Evolutionary conservation across 441 rosid genomes (phyloP), one percentile per base, ranked within the genome.

Genomic region (Brassica balearica): DNA sequence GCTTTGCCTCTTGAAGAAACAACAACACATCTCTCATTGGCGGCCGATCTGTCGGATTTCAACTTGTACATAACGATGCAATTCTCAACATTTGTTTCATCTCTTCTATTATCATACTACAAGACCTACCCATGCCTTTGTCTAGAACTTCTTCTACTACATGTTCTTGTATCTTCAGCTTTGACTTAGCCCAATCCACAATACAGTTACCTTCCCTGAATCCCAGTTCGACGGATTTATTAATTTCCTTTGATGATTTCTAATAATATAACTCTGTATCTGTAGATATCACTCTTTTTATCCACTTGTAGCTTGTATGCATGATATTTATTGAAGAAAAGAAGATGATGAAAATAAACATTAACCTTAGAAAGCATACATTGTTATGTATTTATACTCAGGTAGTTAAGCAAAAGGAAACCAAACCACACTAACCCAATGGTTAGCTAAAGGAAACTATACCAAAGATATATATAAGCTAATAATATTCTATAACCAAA

Each of bases 231-330:
- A 95, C 97, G 0, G 97, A 95, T 81, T 89, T 84, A 69, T 29
- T 29, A 29, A 29, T 85, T 93, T 0, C 96, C 98, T 0, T 87
- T 84, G 14, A 91, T 79, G 6, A 95, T 85, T 82, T 95, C 99
- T 88, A 93, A 84, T 8, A 95, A 68, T 77, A 95, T 95, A 60
- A 95, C 99, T 8, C 99, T 98, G 0, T 65, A 95, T 79, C 97
- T 95, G 58, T 95, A 93, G 6, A 95, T 91, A 65, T 95, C 99
- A 61, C 98, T 93, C 89, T 91, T 95, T 71, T 93, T 97, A 19
- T 95, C 98, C 29, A 95, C 98, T 73, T 91, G 98, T 2, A 95
- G 75, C 0, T 96, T 93, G 69, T 95, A 95, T 1, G 99, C 98
- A 25, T 25, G 27, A 25, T 25, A 25, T 19, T 19, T 25, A 25